These are phyloP conservation scores for Alternaria brassicae DNA, from an alignment of 2,329 filamentous ascomycete species.

Conservation along the genomic window DNA sequence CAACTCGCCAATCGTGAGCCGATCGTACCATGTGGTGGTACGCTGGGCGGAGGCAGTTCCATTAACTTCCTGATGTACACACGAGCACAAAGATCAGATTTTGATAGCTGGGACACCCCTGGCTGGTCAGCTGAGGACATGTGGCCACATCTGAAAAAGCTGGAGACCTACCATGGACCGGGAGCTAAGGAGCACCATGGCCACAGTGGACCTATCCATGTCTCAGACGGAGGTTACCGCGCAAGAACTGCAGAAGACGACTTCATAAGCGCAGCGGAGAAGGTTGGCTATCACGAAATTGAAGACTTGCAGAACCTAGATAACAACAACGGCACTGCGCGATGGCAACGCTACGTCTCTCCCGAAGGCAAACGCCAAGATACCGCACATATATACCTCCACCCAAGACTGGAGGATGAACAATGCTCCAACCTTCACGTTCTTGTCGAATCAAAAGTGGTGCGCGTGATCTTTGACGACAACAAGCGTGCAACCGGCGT, in stretches of 20 bases:
- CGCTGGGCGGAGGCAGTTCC: constrained; percentile 66
- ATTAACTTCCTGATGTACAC: constrained; percentile 56
- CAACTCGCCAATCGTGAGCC: constrained; percentile 57
- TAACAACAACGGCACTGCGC: constrained; percentile 51
- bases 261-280: constrained; percentile 58
- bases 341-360: constrained; percentile 59
- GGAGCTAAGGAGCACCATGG: constrained; percentile 60
- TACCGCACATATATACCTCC: constrained; percentile 63
- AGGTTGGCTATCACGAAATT: constrained; percentile 61
- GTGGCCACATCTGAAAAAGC: constrained; percentile 62
- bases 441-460: constrained; percentile 64
- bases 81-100: constrained; percentile 56
- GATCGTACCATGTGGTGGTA: constrained; percentile 55
- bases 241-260: constrained; percentile 54
- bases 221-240: constrained; percentile 61
- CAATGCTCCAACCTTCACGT: constrained; percentile 66
- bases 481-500: constrained; percentile 64
- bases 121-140: constrained; percentile 63
- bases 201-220: constrained; percentile 61
- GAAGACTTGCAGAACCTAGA: constrained; percentile 63
- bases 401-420: constrained; percentile 59
- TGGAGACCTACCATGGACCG: constrained; percentile 64
- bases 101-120: constrained; percentile 61
- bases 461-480: constrained; percentile 62
- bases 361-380: constrained; percentile 65